Conservation (phyloP, 345 rosid species). For the Cardiospermum halicacabum region DNA sequence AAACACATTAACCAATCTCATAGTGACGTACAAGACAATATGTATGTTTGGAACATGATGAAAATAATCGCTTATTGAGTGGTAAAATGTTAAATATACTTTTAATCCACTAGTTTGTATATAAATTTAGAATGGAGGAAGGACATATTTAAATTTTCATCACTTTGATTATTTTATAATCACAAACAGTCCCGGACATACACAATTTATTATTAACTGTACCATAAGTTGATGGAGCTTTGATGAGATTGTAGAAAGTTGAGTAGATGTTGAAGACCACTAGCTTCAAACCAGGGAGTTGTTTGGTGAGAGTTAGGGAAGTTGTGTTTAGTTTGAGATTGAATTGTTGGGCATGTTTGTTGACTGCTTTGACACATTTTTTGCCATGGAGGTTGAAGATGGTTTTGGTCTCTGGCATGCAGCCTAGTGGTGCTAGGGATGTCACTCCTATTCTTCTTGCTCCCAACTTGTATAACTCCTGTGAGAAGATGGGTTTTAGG, state of each 20-base stretch:
- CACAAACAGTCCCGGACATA: too few relatives aligned
- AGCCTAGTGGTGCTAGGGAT: constrained; percentile 86
- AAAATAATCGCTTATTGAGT: too few relatives aligned
- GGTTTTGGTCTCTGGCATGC: constrained; percentile 79
- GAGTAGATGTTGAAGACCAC: constrained; percentile 77
- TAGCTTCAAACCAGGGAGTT: constrained; percentile 61
- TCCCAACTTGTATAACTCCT: constrained; percentile 62
- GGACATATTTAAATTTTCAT: too few relatives aligned
- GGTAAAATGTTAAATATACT: too few relatives aligned
- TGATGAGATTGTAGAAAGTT: constrained; percentile 59
- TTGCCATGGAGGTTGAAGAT: constrained; percentile 53
- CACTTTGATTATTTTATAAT: too few relatives aligned
- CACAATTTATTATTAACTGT: too few relatives aligned
- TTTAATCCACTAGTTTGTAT: too few relatives aligned
- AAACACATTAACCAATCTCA: not conserved
- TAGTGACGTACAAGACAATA: not conserved
- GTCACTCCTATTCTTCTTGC: constrained; percentile 88
- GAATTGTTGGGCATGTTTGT: constrained; percentile 63
- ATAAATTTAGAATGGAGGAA: too few relatives aligned
- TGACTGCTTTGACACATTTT: constrained; percentile 68
- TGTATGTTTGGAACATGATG: not conserved
- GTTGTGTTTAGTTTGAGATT: constrained; percentile 67
- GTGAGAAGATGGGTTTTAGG: too few relatives aligned
- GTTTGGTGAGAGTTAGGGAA: constrained; percentile 56
- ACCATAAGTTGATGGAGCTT: constrained; percentile 62